These are phyloP conservation scores for Polychytrium aggregatum DNA, from an alignment of 192 early-diverging fungal species.

Conservation along the genomic window DNA sequence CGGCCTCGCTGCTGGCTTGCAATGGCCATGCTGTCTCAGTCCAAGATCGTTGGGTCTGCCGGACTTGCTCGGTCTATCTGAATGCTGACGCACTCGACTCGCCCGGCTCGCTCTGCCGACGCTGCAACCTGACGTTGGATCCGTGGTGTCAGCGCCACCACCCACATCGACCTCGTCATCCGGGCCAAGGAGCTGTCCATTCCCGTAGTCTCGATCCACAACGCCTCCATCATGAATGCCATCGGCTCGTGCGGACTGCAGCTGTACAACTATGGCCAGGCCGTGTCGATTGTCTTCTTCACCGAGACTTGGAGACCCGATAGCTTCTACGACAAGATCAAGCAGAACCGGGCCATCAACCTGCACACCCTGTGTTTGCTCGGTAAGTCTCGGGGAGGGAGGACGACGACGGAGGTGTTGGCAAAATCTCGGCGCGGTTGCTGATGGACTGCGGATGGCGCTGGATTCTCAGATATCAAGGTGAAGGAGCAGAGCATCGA, in stretches of 20 bases:
- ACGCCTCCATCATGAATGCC: conserved; percentile 99
- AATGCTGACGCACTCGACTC: too few species aligned
- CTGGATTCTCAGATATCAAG: conserved; percentile 99
- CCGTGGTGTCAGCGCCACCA: conserved; percentile 84
- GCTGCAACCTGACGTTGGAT: too few species aligned
- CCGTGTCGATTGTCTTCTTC: conserved; percentile 98
- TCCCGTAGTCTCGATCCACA: conserved; percentile 86
- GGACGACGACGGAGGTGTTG: too few species aligned
- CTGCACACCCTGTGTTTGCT: conserved; percentile 92
- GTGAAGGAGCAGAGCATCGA: conserved; percentile 95
- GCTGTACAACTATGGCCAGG: conserved; percentile 96
- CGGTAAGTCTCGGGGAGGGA: conserved; percentile 16
- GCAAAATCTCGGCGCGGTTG: too few species aligned
- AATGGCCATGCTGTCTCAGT: too few species aligned
- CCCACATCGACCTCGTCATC: conserved; percentile 91
- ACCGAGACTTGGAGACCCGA: conserved; percentile 94
- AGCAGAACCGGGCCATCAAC: conserved; percentile 69
- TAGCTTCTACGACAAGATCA: conserved; percentile 89
- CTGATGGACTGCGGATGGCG: too few species aligned
- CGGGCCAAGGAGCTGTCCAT: conserved; percentile 81
- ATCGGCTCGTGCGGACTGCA: conserved; percentile 90
- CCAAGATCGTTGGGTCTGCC: too few species aligned
- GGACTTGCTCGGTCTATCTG: too few species aligned
- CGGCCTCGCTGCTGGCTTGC: too few species aligned
- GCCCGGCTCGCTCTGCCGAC: too few species aligned